Percentiles rank a stretch among this genome's conserved stretches.
Evolutionary conservation across 805 yeast species (phyloP).

Genomic region (Cyberlindnera japonica): DNA sequence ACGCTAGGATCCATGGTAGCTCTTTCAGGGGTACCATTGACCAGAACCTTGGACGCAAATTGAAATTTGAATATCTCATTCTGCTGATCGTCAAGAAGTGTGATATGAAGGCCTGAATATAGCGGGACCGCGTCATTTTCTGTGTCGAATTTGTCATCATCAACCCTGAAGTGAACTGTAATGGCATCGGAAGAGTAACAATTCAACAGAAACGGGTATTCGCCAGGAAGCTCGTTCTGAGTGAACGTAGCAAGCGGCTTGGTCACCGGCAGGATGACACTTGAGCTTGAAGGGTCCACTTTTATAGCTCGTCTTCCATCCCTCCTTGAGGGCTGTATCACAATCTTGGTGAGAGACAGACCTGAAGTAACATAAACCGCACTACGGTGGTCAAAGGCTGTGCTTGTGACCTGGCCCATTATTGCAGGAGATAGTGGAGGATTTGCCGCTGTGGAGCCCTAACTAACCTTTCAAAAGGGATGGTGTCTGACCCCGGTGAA

Average conservation of each 20-base stretch:
- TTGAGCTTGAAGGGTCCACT: neutral
- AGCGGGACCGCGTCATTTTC: neutral
- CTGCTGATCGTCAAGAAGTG: slow-evolving; percentile 8
- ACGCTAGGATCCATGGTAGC: slow-evolving; percentile 15
- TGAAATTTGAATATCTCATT: neutral
- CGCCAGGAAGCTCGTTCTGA: slow-evolving; percentile 8
- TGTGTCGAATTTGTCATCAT: neutral
- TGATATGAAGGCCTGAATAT: neutral
- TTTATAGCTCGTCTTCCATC: slow-evolving; percentile 1
- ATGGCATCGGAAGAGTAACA: slow-evolving; percentile 9
- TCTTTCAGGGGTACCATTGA: slow-evolving; percentile 4
- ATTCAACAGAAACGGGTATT: slow-evolving; percentile 10
- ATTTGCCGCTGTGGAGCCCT: neutral
- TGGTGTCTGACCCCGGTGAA: neutral
- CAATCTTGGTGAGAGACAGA: slow-evolving; percentile 4
- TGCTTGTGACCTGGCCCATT: slow-evolving; percentile 12
- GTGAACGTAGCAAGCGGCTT: slow-evolving; percentile 14
- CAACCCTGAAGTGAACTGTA: slow-evolving; percentile 5
- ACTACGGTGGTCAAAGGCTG: neutral
- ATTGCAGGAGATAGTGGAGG: too few species aligned
- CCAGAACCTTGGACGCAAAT: slow-evolving; percentile 8
- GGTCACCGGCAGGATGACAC: slow-evolving; percentile 3
- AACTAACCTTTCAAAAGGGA: neutral
- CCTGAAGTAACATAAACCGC: slow-evolving; percentile 3
- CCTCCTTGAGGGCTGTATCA: neutral